phyloP scores from a whole-genome alignment of 345 rosid genomes.

The Brassica rapa region DNA sequence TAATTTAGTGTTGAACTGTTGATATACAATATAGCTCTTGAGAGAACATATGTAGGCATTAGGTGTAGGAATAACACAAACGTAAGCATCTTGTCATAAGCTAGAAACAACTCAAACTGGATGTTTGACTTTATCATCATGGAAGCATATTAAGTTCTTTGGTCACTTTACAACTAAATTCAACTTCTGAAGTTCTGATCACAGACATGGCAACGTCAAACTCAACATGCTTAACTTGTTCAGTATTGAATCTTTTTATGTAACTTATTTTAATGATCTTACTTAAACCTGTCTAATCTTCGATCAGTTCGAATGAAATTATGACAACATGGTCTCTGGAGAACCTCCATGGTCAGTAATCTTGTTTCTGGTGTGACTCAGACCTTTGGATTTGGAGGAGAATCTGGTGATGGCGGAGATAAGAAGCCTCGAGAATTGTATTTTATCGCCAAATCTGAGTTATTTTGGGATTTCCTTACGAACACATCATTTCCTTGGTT shows the following conservation, averaged over 20 bases:
- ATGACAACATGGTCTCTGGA: neutral
- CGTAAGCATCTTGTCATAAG: too few relatives aligned
- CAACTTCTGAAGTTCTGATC: neutral
- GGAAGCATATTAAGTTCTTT: too few relatives aligned
- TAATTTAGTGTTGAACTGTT: too few relatives aligned
- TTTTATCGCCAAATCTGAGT: slow-evolving; percentile 32
- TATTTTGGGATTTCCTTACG: neutral
- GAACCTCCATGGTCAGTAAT: slow-evolving; percentile 35
- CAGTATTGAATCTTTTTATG: neutral
- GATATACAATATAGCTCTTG: too few relatives aligned
- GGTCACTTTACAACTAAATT: too few relatives aligned
- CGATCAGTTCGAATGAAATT: neutral
- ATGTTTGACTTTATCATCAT: too few relatives aligned
- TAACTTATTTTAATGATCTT: neutral
- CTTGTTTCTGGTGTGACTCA: too few relatives aligned
- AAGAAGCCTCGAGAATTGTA: slow-evolving; percentile 1
- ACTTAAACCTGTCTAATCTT: slow-evolving; percentile 23
- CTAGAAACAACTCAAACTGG: too few relatives aligned
- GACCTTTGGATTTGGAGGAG: neutral
- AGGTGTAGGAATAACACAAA: too few relatives aligned
- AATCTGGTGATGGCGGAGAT: too few relatives aligned
- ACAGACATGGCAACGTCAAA: slow-evolving; percentile 30
- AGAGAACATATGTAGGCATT: too few relatives aligned
- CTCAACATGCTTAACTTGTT: slow-evolving; percentile 26
- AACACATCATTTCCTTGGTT: slow-evolving; percentile 3